Conservation (phyloP, 495 filamentous ascomycete genomes). For the Lepraria neglecta region DNA sequence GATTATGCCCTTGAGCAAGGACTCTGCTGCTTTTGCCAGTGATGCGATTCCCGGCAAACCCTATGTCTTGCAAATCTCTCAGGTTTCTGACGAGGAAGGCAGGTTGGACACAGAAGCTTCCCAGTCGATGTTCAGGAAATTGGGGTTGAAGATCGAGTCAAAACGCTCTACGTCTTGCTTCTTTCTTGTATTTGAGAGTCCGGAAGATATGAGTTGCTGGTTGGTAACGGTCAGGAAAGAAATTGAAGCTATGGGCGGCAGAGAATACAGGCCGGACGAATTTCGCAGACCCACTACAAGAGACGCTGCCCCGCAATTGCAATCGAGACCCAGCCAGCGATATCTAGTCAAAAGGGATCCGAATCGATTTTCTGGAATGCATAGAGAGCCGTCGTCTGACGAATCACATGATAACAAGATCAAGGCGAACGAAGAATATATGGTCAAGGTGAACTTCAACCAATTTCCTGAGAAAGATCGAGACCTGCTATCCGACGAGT, state of each 20-base stretch:
- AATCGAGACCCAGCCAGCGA: constrained; percentile 44
- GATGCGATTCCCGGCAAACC: constrained; percentile 89
- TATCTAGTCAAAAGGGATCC: constrained; percentile 49
- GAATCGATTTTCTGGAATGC: constrained; percentile 55
- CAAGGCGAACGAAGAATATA: not conserved
- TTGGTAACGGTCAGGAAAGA: constrained; percentile 54
- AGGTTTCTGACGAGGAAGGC: constrained; percentile 57
- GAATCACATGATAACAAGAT: not conserved
- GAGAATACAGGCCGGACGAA: constrained; percentile 46
- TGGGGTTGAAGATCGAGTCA: constrained; percentile 60
- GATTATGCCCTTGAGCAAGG: constrained; percentile 71
- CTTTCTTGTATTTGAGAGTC: constrained; percentile 71
- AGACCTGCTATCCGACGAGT: constrained; percentile 40
- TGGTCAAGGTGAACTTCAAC: not conserved
- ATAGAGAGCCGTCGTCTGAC: constrained; percentile 21
- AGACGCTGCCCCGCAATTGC: constrained; percentile 39
- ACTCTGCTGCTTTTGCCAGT: constrained; percentile 88
- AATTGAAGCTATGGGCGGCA: constrained; percentile 64
- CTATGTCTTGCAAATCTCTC: constrained; percentile 88
- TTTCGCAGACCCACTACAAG: constrained; percentile 45
- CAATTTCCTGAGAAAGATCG: not conserved
- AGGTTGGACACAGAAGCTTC: constrained; percentile 43
- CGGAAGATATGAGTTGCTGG: constrained; percentile 86
- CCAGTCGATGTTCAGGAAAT: constrained; percentile 61
- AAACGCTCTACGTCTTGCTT: constrained; percentile 60